Percentiles rank a stretch among this genome's conserved stretches.
Conservation (phyloP, 1,139 yeast genomes). For the Yamadazyma dendronema region DNA sequence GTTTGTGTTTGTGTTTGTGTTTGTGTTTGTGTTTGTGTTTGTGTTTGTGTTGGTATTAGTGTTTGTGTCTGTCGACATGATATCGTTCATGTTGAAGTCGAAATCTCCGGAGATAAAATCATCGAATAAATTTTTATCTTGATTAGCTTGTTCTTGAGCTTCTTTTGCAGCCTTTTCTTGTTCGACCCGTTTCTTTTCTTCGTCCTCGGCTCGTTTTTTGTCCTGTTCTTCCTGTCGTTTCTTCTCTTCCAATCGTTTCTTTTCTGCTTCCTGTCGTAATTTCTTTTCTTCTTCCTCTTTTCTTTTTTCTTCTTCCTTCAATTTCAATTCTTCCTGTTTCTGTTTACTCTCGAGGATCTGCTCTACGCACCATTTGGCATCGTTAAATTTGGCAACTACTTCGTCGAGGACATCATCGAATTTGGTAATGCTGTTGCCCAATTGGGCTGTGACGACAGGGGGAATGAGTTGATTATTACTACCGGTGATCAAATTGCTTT, state of each 20-base stretch:
- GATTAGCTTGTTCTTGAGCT: constrained; percentile 18
- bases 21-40: constrained; percentile 10
- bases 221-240: constrained; percentile 14
- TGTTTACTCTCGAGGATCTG: constrained; percentile 45
- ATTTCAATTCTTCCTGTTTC: constrained; percentile 40
- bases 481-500: constrained; percentile 44
- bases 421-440: constrained; percentile 33
- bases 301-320: constrained; percentile 40
- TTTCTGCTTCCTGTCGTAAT: constrained; percentile 13
- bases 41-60: constrained; percentile 8
- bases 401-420: constrained; percentile 48
- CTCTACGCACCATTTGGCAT: constrained; percentile 47
- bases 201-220: constrained; percentile 17
- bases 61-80: constrained; percentile 7
- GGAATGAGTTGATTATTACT: constrained; percentile 44
- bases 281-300: constrained; percentile 21
- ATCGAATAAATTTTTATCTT: constrained; percentile 18
- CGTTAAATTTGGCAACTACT: constrained; percentile 43
- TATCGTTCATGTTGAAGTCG: constrained; percentile 29
- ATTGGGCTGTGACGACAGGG: constrained; percentile 40
- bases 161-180: constrained; percentile 16
- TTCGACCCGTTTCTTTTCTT: constrained; percentile 9
- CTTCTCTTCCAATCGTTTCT: constrained; percentile 15
- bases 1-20: constrained; percentile 1
- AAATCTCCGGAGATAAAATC: constrained; percentile 28